Evolutionary conservation across 179 eudicot genomes (phyloP).

Genomic region (Monotropa hypopitys): DNA sequence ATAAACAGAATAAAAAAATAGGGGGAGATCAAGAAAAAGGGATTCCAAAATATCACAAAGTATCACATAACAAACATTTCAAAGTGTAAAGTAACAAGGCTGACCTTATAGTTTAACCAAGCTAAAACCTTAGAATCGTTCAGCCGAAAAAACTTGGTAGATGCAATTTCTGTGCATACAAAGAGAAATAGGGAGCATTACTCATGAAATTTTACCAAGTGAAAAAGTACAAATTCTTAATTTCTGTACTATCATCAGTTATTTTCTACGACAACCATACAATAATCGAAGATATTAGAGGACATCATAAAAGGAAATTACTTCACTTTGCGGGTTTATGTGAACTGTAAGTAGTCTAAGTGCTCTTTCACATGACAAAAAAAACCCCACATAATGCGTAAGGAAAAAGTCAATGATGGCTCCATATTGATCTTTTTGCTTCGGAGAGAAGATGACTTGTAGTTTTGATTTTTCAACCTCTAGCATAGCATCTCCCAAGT

Average conservation of each 20-base stretch:
- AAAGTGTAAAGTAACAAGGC: conserved; percentile 13
- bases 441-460: neutral
- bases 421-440: neutral
- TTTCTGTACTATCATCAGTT: neutral
- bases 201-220: neutral
- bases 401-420: neutral
- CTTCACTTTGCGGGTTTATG: neutral
- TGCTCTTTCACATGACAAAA: neutral
- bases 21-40: neutral
- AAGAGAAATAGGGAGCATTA: neutral
- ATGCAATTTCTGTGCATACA: conserved; percentile 59
- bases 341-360: neutral
- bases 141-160: conserved; percentile 76
- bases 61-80: neutral
- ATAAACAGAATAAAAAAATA: neutral
- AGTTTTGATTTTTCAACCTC: neutral
- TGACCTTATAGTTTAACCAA: conserved; percentile 73
- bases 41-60: neutral
- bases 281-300: neutral
- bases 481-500: neutral
- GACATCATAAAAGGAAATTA: neutral
- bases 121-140: conserved; percentile 76
- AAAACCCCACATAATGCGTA: neutral
- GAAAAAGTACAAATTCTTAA: neutral
- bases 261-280: neutral